Percentiles rank a stretch among this genome's conserved stretches.
Evolutionary conservation across 495 filamentous ascomycete species (phyloP).

Genomic region (Daldinia grandis): DNA sequence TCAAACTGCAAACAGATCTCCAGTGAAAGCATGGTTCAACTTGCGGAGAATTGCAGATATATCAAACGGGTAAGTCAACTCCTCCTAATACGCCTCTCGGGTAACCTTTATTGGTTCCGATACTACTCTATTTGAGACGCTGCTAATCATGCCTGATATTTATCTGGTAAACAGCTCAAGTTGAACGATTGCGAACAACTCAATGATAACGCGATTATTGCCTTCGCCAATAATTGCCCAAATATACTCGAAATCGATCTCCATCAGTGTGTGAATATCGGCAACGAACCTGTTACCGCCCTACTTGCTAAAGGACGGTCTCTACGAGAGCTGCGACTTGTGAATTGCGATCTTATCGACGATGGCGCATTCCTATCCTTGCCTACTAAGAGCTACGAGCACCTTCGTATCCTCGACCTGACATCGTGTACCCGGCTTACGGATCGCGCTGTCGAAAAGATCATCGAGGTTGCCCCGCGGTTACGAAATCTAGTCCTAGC

Average conservation of each 20-base stretch:
- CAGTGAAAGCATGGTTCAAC: slow-evolving; percentile 67
- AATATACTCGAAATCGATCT: slow-evolving; percentile 97
- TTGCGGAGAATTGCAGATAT: slow-evolving; percentile 73
- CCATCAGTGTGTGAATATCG: slow-evolving; percentile 81
- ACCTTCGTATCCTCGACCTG: slow-evolving; percentile 91
- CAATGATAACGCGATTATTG: slow-evolving; percentile 78
- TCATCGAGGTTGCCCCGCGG: slow-evolving; percentile 84
- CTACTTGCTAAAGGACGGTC: slow-evolving; percentile 78
- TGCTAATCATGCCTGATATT: slow-evolving; percentile 43
- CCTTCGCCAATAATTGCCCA: slow-evolving; percentile 86
- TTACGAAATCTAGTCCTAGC: slow-evolving; percentile 91
- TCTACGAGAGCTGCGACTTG: slow-evolving; percentile 87
- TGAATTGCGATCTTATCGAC: slow-evolving; percentile 81
- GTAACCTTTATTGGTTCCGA: neutral
- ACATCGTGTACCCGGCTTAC: slow-evolving; percentile 84
- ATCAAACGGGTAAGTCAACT: slow-evolving; percentile 78
- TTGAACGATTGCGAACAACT: slow-evolving; percentile 86
- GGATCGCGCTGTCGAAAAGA: slow-evolving; percentile 86
- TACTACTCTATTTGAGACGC: slow-evolving; percentile 18
- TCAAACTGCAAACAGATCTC: slow-evolving; percentile 85
- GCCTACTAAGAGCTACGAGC: slow-evolving; percentile 77
- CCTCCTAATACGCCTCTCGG: neutral
- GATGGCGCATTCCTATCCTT: slow-evolving; percentile 87
- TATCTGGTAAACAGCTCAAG: slow-evolving; percentile 72
- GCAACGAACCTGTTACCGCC: slow-evolving; percentile 79